Percentiles rank a stretch among this genome's conserved stretches.
Conservation (phyloP, 768 basidiomycete species). For the Boletus coccyginus region DNA sequence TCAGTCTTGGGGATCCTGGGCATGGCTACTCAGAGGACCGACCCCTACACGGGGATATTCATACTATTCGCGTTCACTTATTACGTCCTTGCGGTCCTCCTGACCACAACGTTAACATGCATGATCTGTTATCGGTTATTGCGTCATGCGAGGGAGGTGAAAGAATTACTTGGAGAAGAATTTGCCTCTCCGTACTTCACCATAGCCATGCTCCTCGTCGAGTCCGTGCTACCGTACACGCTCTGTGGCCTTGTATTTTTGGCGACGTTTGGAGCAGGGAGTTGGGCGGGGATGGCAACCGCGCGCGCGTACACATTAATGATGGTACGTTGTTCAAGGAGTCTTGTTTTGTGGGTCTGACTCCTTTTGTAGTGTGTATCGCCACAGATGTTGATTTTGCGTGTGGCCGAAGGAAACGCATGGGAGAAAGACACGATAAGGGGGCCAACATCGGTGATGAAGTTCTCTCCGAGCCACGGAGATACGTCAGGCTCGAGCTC, state of each 20-base stretch:
- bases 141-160: not conserved
- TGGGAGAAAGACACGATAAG: too few relatives aligned
- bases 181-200: slow-evolving; percentile 5
- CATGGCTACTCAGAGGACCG: too few relatives aligned
- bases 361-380: too few relatives aligned
- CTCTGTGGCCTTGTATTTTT: slow-evolving; percentile 4
- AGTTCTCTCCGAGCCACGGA: too few relatives aligned
- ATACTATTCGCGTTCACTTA: not conserved
- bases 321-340: not conserved
- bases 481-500: too few relatives aligned
- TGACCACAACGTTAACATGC: slow-evolving; percentile 3
- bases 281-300: not conserved
- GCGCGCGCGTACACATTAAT: not conserved
- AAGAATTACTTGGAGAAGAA: slow-evolving; percentile 1
- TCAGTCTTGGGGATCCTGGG: slow-evolving; percentile 5
- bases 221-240: slow-evolving; percentile 11
- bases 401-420: too few relatives aligned
- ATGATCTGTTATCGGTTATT: slow-evolving; percentile 7
- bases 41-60: too few relatives aligned
- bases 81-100: not conserved
- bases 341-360: not conserved
- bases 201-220: slow-evolving; percentile 3
- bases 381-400: too few relatives aligned
- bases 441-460: too few relatives aligned
- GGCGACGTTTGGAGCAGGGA: not conserved